Evolutionary conservation across 352 stramenopile genomes (phyloP), one percentile per base, ranked within the genome.

Genomic region (Globisporangium viniferum): DNA sequence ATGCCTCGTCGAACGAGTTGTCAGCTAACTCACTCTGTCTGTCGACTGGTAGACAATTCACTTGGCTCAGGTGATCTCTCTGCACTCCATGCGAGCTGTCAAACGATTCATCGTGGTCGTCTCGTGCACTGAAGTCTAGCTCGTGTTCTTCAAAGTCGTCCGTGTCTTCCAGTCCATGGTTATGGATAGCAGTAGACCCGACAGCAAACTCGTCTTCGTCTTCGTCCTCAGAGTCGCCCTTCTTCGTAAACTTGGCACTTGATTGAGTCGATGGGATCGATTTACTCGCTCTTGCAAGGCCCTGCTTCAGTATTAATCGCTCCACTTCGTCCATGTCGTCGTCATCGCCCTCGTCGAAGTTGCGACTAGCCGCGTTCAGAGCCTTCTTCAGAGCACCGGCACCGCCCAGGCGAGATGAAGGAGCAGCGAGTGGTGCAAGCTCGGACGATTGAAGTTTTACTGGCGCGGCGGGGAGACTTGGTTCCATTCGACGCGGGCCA

Each of bases 341-440:
- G 4, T 74, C 67, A 0, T 74, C 66, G 14, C 63, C 70, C 3
- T 73, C 73, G 24, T 74, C 64, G 33, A 72, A 72, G 51, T 67
- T 66, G 9, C 57, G 33, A n/a, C 35, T 53, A 27, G 41, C 59
- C 1, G 56, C 62, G 1, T 58, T 59, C 9, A 63, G 44, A 14
- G 49, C 53, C 41, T 66, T 71, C 49, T 67, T 67, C n/a, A 71
- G 18, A 9, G 36, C 20, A 29, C 44, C 59, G 51, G 59, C 39
- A 15, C 66, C 59, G 18, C 60, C 27, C 33, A 49, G 20, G 2
- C 49, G 29, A n/a, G 33, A 29, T 39, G 35, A 46, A 35, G 22
- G 2, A 22, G 18, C 9, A 20, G 12, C 18, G 9, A 64, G 41
- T 31, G 59, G 49, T 1, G 39, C 29, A n/a, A 71, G 39, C 9